Evolutionary conservation across 352 stramenopile species (phyloP), one percentile per base, ranked within the genome.

Genomic region (Globisporangium spiculum): DNA sequence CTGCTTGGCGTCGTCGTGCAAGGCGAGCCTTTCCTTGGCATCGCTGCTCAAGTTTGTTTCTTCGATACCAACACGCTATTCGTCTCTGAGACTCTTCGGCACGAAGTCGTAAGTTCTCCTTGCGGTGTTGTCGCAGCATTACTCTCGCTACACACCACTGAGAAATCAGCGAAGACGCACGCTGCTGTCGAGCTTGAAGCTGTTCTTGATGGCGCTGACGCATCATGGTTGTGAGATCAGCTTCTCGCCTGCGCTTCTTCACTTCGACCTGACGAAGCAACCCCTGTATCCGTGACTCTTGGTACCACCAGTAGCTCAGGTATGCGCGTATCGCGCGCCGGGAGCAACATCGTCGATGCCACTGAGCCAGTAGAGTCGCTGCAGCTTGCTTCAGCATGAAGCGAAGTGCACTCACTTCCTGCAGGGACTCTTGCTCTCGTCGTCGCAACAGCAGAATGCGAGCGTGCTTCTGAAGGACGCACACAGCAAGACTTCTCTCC

Each of bases 391-490:
- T 32, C 7, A 73, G 63, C 10, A 57, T 41, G 20, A 24, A 44
- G 2, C 68, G 63, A 41, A 73, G 68, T 3, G 63, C 34, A 7
- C 58, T 20, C 7, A 70, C 68, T 44, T 70, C 27, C 2, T 52
- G 36, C n/a, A 72, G 16, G 24, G 63, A 24, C 2, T 50, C 36
- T 56, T 71, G 63, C 56, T 79, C 52, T 66, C 64, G 64, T 46
- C 24, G 44, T 18, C 62, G 61, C 36, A 83, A 50, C n/a, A 83
- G 36, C 34, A 65, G 73, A 4, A 80, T n/a, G 24, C 74, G 76
- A 8, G 61, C 58, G 36, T 75, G 55, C 9, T 59, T 61, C n/a
- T 77, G 64, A 36, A 81, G 32, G 36, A 75, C 4, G 3, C 36
- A 22, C 9, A 64, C 69, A 27, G 76, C 76, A 44, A 68, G 27